phyloP scores from a whole-genome alignment of 768 basidiomycete genomes.

The Dentipellis sp. region DNA sequence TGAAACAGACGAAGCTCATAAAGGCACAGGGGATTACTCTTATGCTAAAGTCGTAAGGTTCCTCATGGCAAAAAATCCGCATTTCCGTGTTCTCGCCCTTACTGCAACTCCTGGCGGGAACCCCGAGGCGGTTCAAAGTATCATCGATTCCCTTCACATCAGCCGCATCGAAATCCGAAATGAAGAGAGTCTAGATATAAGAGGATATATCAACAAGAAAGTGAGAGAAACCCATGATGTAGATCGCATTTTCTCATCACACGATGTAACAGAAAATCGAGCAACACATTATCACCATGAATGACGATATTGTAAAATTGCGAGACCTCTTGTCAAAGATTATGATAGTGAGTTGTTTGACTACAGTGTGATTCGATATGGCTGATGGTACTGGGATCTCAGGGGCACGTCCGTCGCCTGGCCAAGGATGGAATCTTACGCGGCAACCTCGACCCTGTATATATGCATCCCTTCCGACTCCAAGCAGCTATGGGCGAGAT shows the following conservation, averaged over 20 bases:
- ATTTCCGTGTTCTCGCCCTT: constrained; percentile 86
- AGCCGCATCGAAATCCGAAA: constrained; percentile 92
- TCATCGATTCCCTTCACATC: constrained; percentile 92
- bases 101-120: constrained; percentile 91
- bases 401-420: background rate
- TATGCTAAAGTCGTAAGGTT: constrained; percentile 84
- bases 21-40: constrained; percentile 87
- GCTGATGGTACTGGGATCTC: background rate
- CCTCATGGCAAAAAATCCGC: constrained; percentile 90
- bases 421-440: constrained; percentile 32
- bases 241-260: background rate
- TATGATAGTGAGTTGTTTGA: constrained; percentile 55
- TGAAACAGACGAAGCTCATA: constrained; percentile 82
- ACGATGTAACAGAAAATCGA: constrained; percentile 46
- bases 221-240: constrained; percentile 23
- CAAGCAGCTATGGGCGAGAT: constrained; percentile 34
- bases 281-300: constrained; percentile 72
- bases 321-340: constrained; percentile 58
- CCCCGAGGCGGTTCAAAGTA: constrained; percentile 77
- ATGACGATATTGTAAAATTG: constrained; percentile 52
- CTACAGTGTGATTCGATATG: background rate
- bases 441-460: constrained; percentile 41
- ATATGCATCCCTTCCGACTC: constrained; percentile 59
- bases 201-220: constrained; percentile 83
- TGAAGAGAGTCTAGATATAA: constrained; percentile 82